phyloP scores from a whole-genome alignment of 2,329 filamentous ascomycete genomes.

The Chaetomiaceae sp. region DNA sequence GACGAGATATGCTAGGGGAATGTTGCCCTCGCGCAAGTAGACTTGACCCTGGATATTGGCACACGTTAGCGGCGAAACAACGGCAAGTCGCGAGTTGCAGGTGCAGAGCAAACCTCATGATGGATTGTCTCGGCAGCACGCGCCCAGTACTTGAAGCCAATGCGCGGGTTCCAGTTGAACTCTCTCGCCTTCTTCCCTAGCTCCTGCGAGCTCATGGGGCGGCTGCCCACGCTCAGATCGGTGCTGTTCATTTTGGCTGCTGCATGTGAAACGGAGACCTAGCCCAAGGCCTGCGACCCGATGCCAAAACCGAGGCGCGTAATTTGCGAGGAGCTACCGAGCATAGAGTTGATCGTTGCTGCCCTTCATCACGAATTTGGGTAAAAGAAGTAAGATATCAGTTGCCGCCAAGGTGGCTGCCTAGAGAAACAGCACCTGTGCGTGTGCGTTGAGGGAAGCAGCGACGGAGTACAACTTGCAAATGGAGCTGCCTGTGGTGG shows the following conservation, averaged over 20 bases:
- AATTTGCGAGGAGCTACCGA: neutral
- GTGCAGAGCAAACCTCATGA: conserved; percentile 59
- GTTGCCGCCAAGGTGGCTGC: no score
- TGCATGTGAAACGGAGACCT: neutral
- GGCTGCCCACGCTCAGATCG: conserved; percentile 17
- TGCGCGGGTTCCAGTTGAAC: conserved; percentile 72
- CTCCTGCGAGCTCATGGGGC: conserved; percentile 68
- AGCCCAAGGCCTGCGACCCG: neutral
- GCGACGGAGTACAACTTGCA: no score
- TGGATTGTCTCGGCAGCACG: conserved; percentile 72
- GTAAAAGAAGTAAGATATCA: no score
- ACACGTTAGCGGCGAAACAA: conserved; percentile 20
- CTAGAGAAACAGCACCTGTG: no score
- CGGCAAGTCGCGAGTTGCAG: neutral
- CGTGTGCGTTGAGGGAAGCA: no score
- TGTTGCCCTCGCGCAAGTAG: conserved; percentile 79
- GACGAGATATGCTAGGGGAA: conserved; percentile 82
- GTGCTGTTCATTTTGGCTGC: conserved; percentile 6
- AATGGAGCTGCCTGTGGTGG: no score
- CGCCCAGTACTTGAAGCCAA: conserved; percentile 75
- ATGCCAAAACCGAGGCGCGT: neutral
- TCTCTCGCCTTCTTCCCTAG: conserved; percentile 68
- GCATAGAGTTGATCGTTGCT: no score
- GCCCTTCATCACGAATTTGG: no score
- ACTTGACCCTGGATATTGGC: conserved; percentile 60